Conservation (phyloP, 345 rosid genomes). For the Streptanthus diversifolius region DNA sequence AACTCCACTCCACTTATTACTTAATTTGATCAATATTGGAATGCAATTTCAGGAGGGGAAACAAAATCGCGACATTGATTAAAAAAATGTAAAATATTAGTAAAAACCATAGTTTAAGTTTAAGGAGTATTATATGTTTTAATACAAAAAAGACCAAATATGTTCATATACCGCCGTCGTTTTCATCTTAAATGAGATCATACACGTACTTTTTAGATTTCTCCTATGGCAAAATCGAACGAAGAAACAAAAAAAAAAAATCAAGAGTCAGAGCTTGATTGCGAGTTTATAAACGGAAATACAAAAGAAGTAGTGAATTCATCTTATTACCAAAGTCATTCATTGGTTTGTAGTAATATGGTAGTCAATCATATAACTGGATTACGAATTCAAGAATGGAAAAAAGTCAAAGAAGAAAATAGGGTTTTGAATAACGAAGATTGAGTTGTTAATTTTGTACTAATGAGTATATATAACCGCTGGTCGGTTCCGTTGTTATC, state of each 20-base stretch:
- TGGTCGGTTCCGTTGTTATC: constrained; percentile 20
- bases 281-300: neutral
- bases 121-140: neutral
- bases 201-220: neutral
- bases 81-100: neutral
- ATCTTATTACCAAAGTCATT: neutral
- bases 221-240: neutral
- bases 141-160: neutral
- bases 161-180: neutral
- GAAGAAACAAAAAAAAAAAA: neutral
- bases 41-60: neutral
- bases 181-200: neutral
- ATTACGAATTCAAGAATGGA: neutral
- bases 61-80: neutral
- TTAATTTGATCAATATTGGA: neutral
- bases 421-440: neutral
- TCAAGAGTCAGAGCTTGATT: neutral
- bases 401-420: neutral
- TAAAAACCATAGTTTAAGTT: neutral
- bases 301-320: neutral
- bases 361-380: neutral
- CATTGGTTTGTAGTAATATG: neutral
- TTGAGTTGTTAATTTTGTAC: neutral
- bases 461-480: neutral
- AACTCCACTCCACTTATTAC: neutral